These are phyloP conservation scores for Boletus pseudo-olivaceus DNA, from an alignment of 768 basidiomycete genomes.

Conservation along the genomic window DNA sequence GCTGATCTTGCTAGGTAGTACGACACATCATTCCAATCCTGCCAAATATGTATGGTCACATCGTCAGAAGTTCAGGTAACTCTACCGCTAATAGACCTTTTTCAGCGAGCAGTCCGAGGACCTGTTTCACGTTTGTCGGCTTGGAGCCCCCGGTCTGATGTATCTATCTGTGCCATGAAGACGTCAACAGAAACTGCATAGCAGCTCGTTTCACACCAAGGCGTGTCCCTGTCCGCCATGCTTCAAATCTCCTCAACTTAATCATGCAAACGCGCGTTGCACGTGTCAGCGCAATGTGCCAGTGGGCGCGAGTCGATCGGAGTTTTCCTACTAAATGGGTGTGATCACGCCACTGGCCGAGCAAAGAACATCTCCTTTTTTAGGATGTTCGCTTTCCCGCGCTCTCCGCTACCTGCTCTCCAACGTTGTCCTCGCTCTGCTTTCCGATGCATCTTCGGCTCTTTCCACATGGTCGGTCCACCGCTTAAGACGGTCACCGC, in stretches of 20 bases:
- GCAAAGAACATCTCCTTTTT: conserved; percentile 2
- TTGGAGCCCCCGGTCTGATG: neutral
- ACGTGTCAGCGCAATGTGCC: neutral
- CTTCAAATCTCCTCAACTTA: neutral
- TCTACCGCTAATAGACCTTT: neutral
- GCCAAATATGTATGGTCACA: neutral
- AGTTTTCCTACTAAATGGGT: neutral
- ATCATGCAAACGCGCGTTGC: neutral
- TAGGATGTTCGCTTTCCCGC: too few species aligned
- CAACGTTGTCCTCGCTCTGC: neutral
- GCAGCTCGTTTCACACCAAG: neutral
- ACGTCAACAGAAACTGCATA: neutral
- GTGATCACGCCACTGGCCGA: neutral
- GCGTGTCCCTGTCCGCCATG: conserved; percentile 8
- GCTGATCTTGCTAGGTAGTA: neutral
- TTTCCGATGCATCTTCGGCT: neutral
- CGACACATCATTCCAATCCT: neutral
- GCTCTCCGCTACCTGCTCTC: too few species aligned
- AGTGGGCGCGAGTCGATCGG: conserved; percentile 11
- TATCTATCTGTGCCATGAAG: neutral
- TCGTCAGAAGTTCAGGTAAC: neutral
- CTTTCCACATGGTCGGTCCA: neutral
- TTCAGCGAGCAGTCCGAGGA: conserved; percentile 5
- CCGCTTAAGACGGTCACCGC: neutral
- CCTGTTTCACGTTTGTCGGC: neutral